Evolutionary conservation across 148 eudicot species (phyloP), one percentile per base, ranked within the genome.

Genomic region (Pharnaceum exiguum): DNA sequence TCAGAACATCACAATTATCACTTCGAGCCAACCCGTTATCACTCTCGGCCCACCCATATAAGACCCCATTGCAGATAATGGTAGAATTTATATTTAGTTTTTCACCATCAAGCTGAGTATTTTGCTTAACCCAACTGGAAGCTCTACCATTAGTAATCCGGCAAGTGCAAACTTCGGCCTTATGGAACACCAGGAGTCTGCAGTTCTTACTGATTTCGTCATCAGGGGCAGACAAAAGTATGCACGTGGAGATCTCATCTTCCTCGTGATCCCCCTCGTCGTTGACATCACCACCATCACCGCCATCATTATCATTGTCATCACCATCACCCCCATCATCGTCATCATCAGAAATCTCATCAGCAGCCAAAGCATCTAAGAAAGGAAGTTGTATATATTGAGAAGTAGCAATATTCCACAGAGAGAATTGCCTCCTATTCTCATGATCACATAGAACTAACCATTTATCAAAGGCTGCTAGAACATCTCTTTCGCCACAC

Each of bases 391-490:
- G 4, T 5, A 62, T 19, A 12, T 12, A n/a, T 51, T 51, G 23
- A 1, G 8, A 38, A 5, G 49, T 38, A 3, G 29, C 46, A 26
- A 31, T 26, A 13, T 62, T 62, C 38, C 49, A 50, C 3, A 62
- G 27, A 28, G 57, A 37, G 23, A 62, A 19, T 10, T 23, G 4
- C n/a, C 13, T 33, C 8, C 4, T 6, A 24, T 33, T 19, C 33
- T 21, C 2, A 13, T 3, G 5, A 23, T 47, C 45, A 7, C 19
- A n/a, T 25, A 60, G 28, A 5, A 60, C 5, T 25, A 60, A 25
- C 65, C 55, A 60, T 8, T 40, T 55, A 22, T 18, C 43, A 36
- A 32, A 33, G 5, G 43, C 46, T 32, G 17, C 52, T 2, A 36
- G n/a, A 15, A 60, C 48, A 0, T 1, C 1, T 15, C 25, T 46